Evolutionary conservation across 2,329 filamentous ascomycete species (phyloP).

Genomic region (Trichothecium roseum): DNA sequence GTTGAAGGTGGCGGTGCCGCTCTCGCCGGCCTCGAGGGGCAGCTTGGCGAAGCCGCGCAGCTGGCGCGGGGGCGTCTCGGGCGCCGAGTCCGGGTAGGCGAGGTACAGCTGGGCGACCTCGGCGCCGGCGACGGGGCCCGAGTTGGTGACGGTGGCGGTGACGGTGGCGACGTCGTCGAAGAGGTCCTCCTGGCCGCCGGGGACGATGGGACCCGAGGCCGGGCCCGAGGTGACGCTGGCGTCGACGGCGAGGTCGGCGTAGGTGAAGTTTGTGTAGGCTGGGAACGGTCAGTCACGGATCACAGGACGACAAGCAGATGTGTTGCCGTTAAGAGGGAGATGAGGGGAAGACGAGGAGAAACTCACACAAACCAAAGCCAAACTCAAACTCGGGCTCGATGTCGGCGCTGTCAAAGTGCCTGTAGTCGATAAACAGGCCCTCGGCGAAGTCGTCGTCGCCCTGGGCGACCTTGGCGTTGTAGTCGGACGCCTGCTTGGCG

Average conservation of each 20-base stretch:
- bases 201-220: constrained; percentile 25
- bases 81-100: constrained; percentile 25
- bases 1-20: constrained; percentile 38
- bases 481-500: constrained; percentile 34
- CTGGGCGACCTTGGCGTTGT: constrained; percentile 23
- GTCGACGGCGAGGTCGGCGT: constrained; percentile 32
- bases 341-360: constrained; percentile 28
- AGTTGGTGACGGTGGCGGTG: constrained; percentile 54
- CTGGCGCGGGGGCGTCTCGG: constrained; percentile 39
- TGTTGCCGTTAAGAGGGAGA: constrained; percentile 31
- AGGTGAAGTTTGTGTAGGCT: constrained; percentile 61
- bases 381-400: constrained; percentile 60
- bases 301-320: no score
- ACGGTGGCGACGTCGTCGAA: constrained; percentile 37
- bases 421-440: constrained; percentile 67
- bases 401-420: constrained; percentile 59
- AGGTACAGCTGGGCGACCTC: constrained; percentile 45
- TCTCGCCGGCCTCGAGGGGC: constrained; percentile 43
- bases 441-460: constrained; percentile 53
- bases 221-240: constrained; percentile 26
- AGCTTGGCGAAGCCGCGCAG: constrained; percentile 54
- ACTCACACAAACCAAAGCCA: constrained; percentile 56
- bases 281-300: not conserved
- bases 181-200: constrained; percentile 35
- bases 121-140: constrained; percentile 37